These are phyloP conservation scores for Solanum arcanum DNA, from an alignment of 257 asterid genomes.

Conservation along the genomic window DNA sequence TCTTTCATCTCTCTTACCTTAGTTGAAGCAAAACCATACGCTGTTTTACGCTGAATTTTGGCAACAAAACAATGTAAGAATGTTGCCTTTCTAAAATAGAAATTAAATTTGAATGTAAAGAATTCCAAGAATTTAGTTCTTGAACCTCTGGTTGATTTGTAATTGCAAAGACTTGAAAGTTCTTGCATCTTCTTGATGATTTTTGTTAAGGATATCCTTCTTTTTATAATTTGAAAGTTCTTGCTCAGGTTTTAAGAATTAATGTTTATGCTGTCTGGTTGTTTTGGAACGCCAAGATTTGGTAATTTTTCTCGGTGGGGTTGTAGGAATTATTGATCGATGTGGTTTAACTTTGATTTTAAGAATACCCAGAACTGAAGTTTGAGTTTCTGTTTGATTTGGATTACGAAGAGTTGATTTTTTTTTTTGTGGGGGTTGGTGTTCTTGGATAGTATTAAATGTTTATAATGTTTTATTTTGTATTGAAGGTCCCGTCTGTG, in stretches of 20 bases:
- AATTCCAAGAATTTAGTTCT: background rate
- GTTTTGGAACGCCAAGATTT: background rate
- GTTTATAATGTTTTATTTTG: background rate
- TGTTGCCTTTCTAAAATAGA: background rate
- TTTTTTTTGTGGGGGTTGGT: background rate
- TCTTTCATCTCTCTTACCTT: background rate
- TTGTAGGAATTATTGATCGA: background rate
- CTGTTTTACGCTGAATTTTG: background rate
- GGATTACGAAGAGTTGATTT: background rate
- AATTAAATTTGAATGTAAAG: background rate
- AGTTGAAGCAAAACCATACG: background rate
- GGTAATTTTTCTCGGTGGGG: background rate
- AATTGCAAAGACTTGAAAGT: background rate
- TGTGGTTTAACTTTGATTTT: background rate
- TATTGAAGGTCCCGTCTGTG: constrained; percentile 64
- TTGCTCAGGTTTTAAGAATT: background rate
- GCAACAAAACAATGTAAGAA: background rate
- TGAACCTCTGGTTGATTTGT: background rate
- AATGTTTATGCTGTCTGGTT: background rate
- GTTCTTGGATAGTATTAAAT: background rate
- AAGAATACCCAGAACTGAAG: background rate
- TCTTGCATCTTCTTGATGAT: background rate
- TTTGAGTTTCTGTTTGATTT: background rate
- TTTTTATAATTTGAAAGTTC: background rate
- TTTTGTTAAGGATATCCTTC: background rate